Percentiles rank a stretch among this genome's conserved stretches.
Evolutionary conservation across 2,329 filamentous ascomycete genomes (phyloP).

Genomic region (Aspergillus proliferans): DNA sequence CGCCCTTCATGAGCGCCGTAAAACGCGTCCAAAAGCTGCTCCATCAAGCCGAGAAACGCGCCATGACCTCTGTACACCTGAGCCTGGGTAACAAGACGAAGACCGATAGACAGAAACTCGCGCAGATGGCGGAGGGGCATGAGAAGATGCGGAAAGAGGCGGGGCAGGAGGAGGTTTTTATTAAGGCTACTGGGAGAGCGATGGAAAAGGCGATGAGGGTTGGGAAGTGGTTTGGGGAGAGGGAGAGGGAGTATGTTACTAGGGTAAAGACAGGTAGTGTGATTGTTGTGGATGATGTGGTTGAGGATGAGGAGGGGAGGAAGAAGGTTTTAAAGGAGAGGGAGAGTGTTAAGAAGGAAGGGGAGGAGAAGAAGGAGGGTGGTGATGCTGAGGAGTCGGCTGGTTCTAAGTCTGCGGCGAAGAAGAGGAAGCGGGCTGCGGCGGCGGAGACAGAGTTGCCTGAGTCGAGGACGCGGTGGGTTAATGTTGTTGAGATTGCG

Average conservation of each 20-base stretch:
- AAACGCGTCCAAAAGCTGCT: constrained; percentile 56
- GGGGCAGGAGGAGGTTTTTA: constrained; percentile 46
- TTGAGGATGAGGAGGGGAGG: constrained; percentile 32
- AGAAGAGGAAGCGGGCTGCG: constrained; percentile 25
- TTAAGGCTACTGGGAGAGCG: constrained; percentile 56
- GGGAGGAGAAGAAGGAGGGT: constrained; percentile 10
- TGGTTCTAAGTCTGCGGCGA: constrained; percentile 15
- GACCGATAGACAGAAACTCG: constrained; percentile 26
- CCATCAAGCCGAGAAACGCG: constrained; percentile 46
- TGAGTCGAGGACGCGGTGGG: constrained; percentile 41
- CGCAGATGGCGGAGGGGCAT: constrained; percentile 25
- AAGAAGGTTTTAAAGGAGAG: constrained; percentile 18
- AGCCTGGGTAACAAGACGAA: constrained; percentile 27
- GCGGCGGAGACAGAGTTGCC: constrained; percentile 30
- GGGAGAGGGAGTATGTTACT: constrained; percentile 45
- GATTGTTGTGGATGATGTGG: constrained; percentile 56
- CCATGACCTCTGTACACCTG: constrained; percentile 37
- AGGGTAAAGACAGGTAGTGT: constrained; percentile 51
- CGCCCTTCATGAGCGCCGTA: constrained; percentile 54
- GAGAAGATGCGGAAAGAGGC: constrained; percentile 40
- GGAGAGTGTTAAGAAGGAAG: constrained; percentile 15
- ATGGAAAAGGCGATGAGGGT: constrained; percentile 53
- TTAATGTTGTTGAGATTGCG: constrained; percentile 43
- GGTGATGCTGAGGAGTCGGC: constrained; percentile 9
- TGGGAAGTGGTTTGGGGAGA: constrained; percentile 51